Percentiles rank a stretch among this genome's conserved stretches.
Conservation (phyloP, 352 stramenopile species). For the Phytopythium cucurbitacearum region DNA sequence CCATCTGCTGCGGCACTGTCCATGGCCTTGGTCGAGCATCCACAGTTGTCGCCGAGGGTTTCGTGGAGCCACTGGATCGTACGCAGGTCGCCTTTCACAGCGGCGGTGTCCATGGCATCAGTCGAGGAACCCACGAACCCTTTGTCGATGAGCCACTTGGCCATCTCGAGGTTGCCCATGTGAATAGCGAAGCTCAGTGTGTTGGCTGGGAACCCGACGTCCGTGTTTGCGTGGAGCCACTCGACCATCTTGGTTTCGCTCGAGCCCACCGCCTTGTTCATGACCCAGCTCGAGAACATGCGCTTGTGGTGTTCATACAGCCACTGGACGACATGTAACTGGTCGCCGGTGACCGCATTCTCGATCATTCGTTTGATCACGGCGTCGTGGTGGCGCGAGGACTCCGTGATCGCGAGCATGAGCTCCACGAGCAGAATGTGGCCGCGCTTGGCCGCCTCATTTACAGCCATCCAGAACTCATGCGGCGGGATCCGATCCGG, state of each 20-base stretch:
- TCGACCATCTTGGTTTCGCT: too few species aligned
- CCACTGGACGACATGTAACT: conserved; percentile 22
- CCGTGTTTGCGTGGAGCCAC: too few species aligned
- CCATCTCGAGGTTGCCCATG: conserved; percentile 23
- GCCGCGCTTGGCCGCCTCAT: too few species aligned
- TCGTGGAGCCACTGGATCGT: conserved; percentile 27
- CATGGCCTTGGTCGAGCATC: conserved; percentile 25
- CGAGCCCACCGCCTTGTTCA: too few species aligned
- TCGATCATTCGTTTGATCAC: too few species aligned
- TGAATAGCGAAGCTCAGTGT: conserved; percentile 1
- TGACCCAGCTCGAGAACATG: too few species aligned
- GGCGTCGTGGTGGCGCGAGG: too few species aligned
- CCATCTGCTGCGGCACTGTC: conserved; percentile 26
- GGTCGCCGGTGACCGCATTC: not conserved
- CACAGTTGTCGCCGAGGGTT: conserved; percentile 16
- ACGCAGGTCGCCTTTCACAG: conserved; percentile 20
- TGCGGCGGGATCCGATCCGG: too few species aligned
- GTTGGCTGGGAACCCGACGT: too few species aligned
- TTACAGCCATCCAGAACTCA: too few species aligned
- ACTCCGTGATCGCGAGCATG: too few species aligned
- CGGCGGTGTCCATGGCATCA: conserved; percentile 15
- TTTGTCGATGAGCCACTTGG: conserved; percentile 36
- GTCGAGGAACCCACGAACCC: conserved; percentile 34
- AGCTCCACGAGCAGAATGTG: too few species aligned
- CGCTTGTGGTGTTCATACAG: conserved; percentile 11